Percentiles rank a stretch among this genome's conserved stretches.
Evolutionary conservation across 768 basidiomycete genomes (phyloP).

Genomic region (Kwoniella sp.): DNA sequence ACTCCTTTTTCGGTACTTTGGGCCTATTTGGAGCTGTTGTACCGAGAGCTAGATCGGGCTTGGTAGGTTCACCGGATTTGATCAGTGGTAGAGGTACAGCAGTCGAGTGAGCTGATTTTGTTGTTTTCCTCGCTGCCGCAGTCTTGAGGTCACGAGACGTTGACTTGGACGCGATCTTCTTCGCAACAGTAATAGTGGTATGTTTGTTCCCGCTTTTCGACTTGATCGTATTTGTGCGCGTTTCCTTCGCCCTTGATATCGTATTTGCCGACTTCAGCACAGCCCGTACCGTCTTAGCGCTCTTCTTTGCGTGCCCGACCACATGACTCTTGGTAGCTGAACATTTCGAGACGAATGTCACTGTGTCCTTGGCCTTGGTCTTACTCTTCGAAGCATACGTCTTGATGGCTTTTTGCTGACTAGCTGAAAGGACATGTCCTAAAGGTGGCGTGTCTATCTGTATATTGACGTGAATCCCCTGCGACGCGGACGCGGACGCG

Average conservation of each 20-base stretch:
- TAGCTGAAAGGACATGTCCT: too few species aligned
- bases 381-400: not conserved
- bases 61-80: not conserved
- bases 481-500: too few species aligned
- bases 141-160: too few species aligned
- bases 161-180: too few species aligned
- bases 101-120: not conserved
- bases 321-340: not conserved
- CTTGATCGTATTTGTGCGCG: not conserved
- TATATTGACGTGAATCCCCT: too few species aligned
- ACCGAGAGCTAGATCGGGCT: not conserved
- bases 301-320: not conserved
- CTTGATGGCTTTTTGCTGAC: not conserved
- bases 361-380: not conserved
- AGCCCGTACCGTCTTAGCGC: not conserved
- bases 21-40: not conserved
- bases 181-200: not conserved
- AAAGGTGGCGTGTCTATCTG: too few species aligned
- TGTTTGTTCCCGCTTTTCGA: not conserved
- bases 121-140: not conserved
- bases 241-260: slow-evolving; percentile 2
- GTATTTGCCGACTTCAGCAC: not conserved
- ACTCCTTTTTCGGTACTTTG: slow-evolving; percentile 31
- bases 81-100: not conserved
- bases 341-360: not conserved